Base-by-base conservation (phyloP, 805 yeast species). In the Saturnispora besseyi region DNA sequence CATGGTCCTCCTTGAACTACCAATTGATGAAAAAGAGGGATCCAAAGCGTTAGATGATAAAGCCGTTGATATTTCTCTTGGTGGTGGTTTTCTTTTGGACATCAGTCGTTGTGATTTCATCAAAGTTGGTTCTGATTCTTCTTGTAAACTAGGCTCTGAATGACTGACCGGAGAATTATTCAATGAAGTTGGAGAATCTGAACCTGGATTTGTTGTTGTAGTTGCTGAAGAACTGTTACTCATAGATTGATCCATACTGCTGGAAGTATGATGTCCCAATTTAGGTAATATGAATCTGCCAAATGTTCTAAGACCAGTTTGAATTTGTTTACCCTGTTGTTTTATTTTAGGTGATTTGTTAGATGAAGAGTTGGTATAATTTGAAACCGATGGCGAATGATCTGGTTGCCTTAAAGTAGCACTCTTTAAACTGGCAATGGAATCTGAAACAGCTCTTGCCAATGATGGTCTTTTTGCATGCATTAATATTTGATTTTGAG, bases 41-140 rank as follows among this genome's bases (percentile, higher is more conserved):
- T 12, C 40, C 8, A 22, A 36, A n/a, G 18, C 40, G 7, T 8
- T 8, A 36, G 11, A 12, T 36, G 10, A 18, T 36, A 22, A 18
- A 4, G 8, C 40, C 11, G 26, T 11, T 9, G 10, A 13, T 11
- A 36, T 3, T 18, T 18, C 40, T 36, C 9, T 21, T 30, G 44
- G 44, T 24, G 45, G 45, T n/a, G 45, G 45, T 21, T 41, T 46
- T 41, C 49, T 31, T 10, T 46, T 46, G 4, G 45, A 41, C 33
- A 41, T 24, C 26, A 41, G 29, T 12, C 49, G n/a, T 24, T 46
- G 45, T 24, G 49, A 46, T 33, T 44, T 31, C 7, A 13, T 7
- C 13, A n/a, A 10, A 9, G 26, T 28, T n/a, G 28, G 12, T n/a
- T 41, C 44, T 7, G 11, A 4, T 4, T 41, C 28, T 21, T 32